Evolutionary conservation across 768 basidiomycete species (phyloP).

Genomic region (Amanita subjunquillea): DNA sequence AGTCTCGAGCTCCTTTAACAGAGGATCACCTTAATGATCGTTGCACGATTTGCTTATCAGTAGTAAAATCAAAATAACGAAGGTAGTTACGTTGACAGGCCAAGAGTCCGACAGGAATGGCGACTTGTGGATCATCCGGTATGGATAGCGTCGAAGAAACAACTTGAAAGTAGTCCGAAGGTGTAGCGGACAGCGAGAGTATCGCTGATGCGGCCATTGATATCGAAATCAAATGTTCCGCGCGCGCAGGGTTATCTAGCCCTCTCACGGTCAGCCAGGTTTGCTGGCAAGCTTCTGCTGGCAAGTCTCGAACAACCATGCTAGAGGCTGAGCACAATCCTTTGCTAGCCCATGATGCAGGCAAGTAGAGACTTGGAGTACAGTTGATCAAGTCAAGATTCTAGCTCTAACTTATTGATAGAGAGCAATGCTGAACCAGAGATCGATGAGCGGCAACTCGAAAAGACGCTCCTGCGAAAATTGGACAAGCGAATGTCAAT

Average conservation of each 20-base stretch:
- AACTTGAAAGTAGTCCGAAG: constrained; percentile 55
- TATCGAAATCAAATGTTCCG: neutral
- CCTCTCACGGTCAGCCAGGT: neutral
- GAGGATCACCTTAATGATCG: constrained; percentile 48
- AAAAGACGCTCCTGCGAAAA: constrained; percentile 31
- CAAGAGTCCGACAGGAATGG: constrained; percentile 67
- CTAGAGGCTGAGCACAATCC: constrained; percentile 3
- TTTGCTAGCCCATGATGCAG: neutral
- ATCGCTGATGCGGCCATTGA: constrained; percentile 34
- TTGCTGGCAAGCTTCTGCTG: neutral
- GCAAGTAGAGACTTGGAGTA: neutral
- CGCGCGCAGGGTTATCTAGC: neutral
- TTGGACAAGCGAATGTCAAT: constrained; percentile 42
- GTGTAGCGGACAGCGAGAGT: constrained; percentile 33
- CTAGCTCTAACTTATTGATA: neutral
- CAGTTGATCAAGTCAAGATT: neutral
- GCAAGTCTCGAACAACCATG: neutral
- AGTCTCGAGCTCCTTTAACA: constrained; percentile 49
- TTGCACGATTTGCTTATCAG: neutral
- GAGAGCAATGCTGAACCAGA: constrained; percentile 6
- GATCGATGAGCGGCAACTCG: constrained; percentile 19
- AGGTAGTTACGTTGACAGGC: constrained; percentile 58
- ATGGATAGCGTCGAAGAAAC: constrained; percentile 46
- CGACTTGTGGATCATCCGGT: constrained; percentile 34
- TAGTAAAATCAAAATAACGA: neutral